These are phyloP conservation scores for Penicillium sp. DNA, from an alignment of 2,329 filamentous ascomycete genomes.

Conservation along the genomic window DNA sequence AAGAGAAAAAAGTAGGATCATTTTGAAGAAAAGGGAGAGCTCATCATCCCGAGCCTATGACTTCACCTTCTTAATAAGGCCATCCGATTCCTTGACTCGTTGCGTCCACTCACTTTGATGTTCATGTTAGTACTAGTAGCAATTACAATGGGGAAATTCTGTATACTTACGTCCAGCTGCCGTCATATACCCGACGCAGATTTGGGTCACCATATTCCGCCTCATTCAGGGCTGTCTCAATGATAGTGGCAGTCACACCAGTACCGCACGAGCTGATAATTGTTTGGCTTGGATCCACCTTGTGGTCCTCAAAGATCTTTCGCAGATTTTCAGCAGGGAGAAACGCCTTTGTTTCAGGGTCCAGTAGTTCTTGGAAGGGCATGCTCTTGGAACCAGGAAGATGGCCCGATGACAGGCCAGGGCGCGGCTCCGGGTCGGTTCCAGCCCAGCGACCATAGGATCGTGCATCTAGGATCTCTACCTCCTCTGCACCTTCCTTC, in stretches of 20 bases:
- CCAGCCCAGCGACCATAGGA: conserved; percentile 77
- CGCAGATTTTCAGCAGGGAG: conserved; percentile 69
- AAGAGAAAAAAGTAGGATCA: neutral
- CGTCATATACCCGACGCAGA: conserved; percentile 80
- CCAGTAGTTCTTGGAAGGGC: conserved; percentile 74
- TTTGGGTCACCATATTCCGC: conserved; percentile 69
- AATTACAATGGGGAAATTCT: neutral
- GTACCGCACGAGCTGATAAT: conserved; percentile 90
- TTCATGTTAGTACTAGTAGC: neutral
- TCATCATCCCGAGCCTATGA: conserved; percentile 7
- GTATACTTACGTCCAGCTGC: conserved; percentile 87
- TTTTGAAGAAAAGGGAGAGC: neutral
- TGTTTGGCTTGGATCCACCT: conserved; percentile 73
- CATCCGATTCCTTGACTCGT: conserved; percentile 46
- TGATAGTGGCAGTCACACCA: conserved; percentile 85
- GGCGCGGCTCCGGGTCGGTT: conserved; percentile 78
- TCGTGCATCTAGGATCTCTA: conserved; percentile 88
- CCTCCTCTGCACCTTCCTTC: conserved; percentile 77
- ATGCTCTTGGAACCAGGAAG: conserved; percentile 85
- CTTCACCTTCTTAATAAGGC: conserved; percentile 44
- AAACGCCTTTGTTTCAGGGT: conserved; percentile 78
- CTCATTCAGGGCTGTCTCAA: conserved; percentile 81
- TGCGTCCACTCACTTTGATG: conserved; percentile 49
- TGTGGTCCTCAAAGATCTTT: conserved; percentile 74
- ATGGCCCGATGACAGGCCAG: conserved; percentile 83